phyloP scores from a whole-genome alignment of 805 yeast genomes.

The Ogataea zsoltii region DNA sequence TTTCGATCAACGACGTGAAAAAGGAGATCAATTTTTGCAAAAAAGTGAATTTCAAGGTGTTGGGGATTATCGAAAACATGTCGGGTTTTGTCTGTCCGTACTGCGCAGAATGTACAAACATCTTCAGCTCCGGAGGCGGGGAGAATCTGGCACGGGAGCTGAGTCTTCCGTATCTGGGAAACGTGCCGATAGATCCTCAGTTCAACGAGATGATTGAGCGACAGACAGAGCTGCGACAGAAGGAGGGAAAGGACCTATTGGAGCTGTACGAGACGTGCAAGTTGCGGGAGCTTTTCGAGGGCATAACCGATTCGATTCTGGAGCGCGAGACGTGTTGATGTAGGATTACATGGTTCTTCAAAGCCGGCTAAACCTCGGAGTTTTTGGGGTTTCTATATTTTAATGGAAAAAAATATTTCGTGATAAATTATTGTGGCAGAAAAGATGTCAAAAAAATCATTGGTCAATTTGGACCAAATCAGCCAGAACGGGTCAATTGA shows the following conservation, averaged over 20 bases:
- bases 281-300: slow-evolving; percentile 45
- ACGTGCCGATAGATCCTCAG: slow-evolving; percentile 89
- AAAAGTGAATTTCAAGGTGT: slow-evolving; percentile 74
- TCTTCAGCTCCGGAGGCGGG: slow-evolving; percentile 95
- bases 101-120: slow-evolving; percentile 89
- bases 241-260: slow-evolving; percentile 34
- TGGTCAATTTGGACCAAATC: too few species aligned
- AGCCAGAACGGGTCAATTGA: too few species aligned
- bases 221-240: slow-evolving; percentile 63
- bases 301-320: slow-evolving; percentile 47
- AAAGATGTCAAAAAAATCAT: too few species aligned
- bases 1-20: slow-evolving; percentile 90
- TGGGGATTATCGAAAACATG: slow-evolving; percentile 96
- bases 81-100: slow-evolving; percentile 94
- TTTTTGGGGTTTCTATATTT: too few species aligned
- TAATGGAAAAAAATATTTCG: too few species aligned
- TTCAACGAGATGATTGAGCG: slow-evolving; percentile 87
- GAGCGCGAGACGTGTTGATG: too few species aligned
- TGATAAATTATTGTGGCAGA: too few species aligned
- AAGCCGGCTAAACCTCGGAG: too few species aligned
- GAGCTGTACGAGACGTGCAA: slow-evolving; percentile 40
- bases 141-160: slow-evolving; percentile 60
- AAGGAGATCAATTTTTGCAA: slow-evolving; percentile 91
- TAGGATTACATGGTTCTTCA: too few species aligned
- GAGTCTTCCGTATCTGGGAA: slow-evolving; percentile 72